Evolutionary conservation across 2,329 filamentous ascomycete genomes (phyloP).

Genomic region (Ceratocystis harringtonii): DNA sequence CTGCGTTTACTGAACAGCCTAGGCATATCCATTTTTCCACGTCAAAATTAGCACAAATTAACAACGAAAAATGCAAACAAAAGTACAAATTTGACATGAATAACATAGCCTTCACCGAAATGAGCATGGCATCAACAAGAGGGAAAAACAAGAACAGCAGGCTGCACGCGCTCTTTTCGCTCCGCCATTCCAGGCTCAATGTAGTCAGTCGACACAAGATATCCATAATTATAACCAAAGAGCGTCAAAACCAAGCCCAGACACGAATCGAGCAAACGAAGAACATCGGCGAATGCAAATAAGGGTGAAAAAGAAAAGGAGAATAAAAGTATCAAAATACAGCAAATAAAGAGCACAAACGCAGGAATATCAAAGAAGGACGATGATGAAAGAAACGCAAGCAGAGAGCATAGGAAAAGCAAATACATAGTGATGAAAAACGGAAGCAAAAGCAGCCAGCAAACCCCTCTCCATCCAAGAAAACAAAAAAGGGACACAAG

Average conservation of each 20-base stretch:
- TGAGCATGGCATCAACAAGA: no score
- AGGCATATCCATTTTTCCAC: background rate
- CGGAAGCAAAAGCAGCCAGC: conserved; percentile 10
- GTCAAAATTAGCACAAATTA: no score
- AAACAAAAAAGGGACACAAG: conserved; percentile 6
- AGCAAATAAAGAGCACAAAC: conserved; percentile 15
- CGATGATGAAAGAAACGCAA: conserved; percentile 15
- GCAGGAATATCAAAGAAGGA: background rate
- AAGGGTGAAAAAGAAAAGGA: conserved; percentile 7
- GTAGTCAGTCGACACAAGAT: no score
- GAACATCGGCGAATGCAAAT: conserved; percentile 13
- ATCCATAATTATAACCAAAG: no score
- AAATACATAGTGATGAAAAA: conserved; percentile 11
- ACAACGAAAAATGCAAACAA: no score
- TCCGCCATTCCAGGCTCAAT: no score
- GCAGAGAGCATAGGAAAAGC: conserved; percentile 10
- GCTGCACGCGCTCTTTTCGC: no score
- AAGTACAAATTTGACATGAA: no score
- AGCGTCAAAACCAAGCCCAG: background rate
- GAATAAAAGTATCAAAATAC: conserved; percentile 16
- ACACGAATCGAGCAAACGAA: conserved; percentile 17
- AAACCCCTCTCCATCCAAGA: conserved; percentile 2
- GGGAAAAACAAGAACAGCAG: no score
- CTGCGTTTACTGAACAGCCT: no score
- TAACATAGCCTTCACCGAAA: no score